These are phyloP conservation scores for Syzygium aromaticum DNA, from an alignment of 345 rosid species.

Conservation along the genomic window DNA sequence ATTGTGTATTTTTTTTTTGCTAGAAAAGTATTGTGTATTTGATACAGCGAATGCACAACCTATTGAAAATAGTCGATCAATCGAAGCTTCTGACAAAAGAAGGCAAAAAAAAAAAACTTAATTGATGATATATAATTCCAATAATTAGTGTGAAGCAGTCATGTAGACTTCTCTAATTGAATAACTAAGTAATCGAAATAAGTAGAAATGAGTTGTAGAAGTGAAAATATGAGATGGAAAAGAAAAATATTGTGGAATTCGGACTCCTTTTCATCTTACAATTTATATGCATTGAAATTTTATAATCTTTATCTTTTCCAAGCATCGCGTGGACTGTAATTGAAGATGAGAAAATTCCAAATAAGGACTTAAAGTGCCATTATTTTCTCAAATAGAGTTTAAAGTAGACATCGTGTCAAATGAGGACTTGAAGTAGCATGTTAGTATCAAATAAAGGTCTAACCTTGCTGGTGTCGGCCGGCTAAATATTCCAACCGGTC, in stretches of 20 bases:
- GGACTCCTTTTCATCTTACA: neutral
- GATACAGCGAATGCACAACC: neutral
- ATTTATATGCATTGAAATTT: neutral
- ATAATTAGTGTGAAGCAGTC: neutral
- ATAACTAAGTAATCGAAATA: neutral
- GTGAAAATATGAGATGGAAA: neutral
- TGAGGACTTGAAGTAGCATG: no score
- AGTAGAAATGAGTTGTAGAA: neutral
- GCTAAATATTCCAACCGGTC: no score
- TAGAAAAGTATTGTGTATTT: neutral
- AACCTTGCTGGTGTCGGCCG: accelerated
- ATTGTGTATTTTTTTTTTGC: neutral
- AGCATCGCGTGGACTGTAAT: accelerated
- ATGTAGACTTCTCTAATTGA: neutral
- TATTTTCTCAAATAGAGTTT: no score
- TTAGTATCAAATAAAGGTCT: no score
- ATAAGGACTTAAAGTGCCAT: accelerated
- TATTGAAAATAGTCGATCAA: neutral
- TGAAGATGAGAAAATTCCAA: neutral
- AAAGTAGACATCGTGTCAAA: no score
- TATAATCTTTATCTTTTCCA: neutral
- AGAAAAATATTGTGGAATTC: neutral
- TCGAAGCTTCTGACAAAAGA: neutral
- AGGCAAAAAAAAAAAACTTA: neutral
- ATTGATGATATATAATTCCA: neutral